Evolutionary conservation across 495 filamentous ascomycete genomes (phyloP).

Genomic region (Elasticomyces elasticus): DNA sequence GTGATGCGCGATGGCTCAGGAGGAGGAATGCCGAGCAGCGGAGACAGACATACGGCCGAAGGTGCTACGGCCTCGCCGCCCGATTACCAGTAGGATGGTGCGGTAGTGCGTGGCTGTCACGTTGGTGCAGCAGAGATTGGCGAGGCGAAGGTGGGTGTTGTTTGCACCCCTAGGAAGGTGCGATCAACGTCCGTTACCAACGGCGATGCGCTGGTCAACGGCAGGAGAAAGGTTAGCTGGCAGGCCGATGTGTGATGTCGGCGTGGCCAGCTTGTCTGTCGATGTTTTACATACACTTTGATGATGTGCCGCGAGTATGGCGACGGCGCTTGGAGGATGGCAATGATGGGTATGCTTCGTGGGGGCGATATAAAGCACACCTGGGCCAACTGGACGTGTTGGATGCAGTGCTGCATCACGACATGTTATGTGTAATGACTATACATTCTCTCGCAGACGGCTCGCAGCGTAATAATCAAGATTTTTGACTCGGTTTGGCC

Average conservation of each 20-base stretch:
- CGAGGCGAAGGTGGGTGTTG: conserved; percentile 2
- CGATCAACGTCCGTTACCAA: neutral
- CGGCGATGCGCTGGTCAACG: neutral
- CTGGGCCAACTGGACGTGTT: too few species aligned
- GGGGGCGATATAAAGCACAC: too few species aligned
- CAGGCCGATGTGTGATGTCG: neutral
- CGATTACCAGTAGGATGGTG: conserved; percentile 6
- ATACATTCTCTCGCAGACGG: too few species aligned
- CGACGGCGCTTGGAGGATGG: neutral
- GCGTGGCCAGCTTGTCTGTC: neutral
- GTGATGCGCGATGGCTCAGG: conserved; percentile 29
- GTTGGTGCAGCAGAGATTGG: neutral
- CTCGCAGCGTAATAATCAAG: too few species aligned
- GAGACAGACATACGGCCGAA: neutral
- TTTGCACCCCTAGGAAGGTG: conserved; percentile 2
- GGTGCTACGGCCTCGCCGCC: conserved; percentile 4
- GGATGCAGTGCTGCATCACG: too few species aligned
- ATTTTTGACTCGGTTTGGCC: too few species aligned
- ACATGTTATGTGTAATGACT: too few species aligned
- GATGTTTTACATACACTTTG: neutral
- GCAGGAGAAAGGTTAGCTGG: neutral
- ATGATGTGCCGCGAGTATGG: neutral
- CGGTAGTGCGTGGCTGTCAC: neutral
- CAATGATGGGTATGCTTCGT: neutral
- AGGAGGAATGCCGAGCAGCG: neutral